Evolutionary conservation across 352 stramenopile genomes (phyloP).

Genomic region (Pythium pyrilobum): DNA sequence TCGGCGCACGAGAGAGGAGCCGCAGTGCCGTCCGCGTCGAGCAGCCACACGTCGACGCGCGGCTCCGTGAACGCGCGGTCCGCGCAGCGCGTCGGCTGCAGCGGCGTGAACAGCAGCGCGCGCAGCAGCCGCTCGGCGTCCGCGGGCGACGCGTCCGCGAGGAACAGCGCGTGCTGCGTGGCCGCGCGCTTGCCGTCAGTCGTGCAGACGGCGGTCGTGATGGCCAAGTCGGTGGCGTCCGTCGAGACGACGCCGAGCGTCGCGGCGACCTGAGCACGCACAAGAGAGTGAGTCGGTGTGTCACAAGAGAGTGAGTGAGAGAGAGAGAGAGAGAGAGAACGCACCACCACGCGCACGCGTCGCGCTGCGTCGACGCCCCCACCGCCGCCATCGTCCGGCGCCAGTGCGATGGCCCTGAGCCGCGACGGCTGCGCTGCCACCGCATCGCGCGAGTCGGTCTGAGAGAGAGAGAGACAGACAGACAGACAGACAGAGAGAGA

Average conservation of each 20-base stretch:
- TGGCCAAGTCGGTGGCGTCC: neutral
- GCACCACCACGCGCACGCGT: too few relatives aligned
- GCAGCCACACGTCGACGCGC: conserved; percentile 3
- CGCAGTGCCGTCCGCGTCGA: neutral
- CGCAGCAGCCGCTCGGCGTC: neutral
- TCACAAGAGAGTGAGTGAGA: too few relatives aligned
- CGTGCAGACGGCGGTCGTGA: neutral
- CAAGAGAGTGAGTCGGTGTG: too few relatives aligned
- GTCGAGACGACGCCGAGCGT: neutral
- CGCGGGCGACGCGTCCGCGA: neutral
- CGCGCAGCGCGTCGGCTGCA: neutral
- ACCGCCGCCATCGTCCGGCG: too few relatives aligned
- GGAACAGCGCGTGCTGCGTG: neutral
- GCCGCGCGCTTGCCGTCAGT: neutral
- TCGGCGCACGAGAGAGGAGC: neutral
- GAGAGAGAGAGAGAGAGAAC: too few relatives aligned
- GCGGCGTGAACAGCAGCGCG: neutral
- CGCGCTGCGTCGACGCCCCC: too few relatives aligned
- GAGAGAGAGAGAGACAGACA: too few relatives aligned
- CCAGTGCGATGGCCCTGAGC: too few relatives aligned
- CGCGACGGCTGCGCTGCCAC: too few relatives aligned
- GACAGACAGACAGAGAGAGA: too few relatives aligned
- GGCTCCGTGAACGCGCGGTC: neutral
- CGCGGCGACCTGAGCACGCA: neutral
- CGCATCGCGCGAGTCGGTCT: too few relatives aligned